A percentile compares a stretch with the other conserved stretches of the same genome.
phyloP scores from a whole-genome alignment of 805 yeast species.

The Ogataea minuta region DNA sequence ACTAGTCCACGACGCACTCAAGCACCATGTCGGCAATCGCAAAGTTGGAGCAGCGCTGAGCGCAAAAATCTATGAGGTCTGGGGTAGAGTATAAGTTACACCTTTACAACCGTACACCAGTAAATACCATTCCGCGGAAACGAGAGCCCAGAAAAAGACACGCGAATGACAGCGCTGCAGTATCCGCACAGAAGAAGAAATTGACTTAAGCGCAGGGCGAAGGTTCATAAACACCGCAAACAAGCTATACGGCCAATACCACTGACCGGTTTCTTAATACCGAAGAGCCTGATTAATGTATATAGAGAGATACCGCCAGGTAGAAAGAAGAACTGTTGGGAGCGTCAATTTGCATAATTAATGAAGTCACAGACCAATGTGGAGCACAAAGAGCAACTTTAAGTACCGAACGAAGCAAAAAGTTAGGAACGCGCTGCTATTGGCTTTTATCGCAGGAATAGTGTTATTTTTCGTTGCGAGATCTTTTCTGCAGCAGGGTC shows the following conservation, averaged over 20 bases:
- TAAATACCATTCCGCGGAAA: conserved; percentile 2
- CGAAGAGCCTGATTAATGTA: too few species aligned
- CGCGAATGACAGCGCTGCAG: background rate
- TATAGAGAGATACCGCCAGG: too few species aligned
- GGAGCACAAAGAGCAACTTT: conserved; percentile 4
- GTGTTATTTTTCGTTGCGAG: conserved; percentile 9
- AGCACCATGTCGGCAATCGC: conserved; percentile 47
- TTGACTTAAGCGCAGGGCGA: background rate
- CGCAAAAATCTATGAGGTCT: conserved; percentile 50
- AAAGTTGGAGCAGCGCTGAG: conserved; percentile 52
- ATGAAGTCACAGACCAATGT: conserved; percentile 1
- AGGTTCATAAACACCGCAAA: too few species aligned
- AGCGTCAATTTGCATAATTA: background rate
- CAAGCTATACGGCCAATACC: too few species aligned
- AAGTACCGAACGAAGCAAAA: conserved; percentile 16
- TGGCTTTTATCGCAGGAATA: conserved; percentile 9
- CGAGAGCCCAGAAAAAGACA: conserved; percentile 1
- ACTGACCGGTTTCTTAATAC: too few species aligned
- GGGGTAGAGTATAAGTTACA: conserved; percentile 50
- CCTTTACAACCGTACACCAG: background rate
- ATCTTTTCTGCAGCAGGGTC: conserved; percentile 1
- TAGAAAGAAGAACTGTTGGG: too few species aligned
- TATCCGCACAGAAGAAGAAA: background rate
- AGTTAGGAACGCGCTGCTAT: conserved; percentile 4
- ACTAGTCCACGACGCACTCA: conserved; percentile 33